Evolutionary conservation across 768 basidiomycete species (phyloP), one percentile per base, ranked within the genome.

Genomic region (Suillus variegatus): DNA sequence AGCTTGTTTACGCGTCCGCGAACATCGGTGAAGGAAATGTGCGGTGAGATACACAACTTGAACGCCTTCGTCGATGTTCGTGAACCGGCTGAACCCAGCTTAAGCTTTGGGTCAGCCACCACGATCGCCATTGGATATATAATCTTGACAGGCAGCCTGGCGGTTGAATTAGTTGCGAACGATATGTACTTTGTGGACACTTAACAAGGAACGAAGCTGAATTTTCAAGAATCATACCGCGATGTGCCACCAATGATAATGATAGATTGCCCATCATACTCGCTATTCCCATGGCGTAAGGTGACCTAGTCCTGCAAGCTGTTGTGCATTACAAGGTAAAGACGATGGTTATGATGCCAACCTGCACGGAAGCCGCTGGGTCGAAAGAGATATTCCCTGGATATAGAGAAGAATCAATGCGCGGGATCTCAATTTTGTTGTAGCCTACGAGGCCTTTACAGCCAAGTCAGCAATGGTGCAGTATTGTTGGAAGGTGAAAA

Each of bases 141-240:
- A 44, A 20, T 44, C 43, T 44, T 44, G 3, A 44, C 4, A 20
- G 20, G 18, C 44, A 44, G 9, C 20, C 8, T 44, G 18, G 8
- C 2, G 18, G 44, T 44, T 20, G 20, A 32, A 32, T 32, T 32
- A 32, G 32, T 32, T 32, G 32, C 32, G 32, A 32, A 32, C 32
- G 32, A 32, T 32, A 6, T 32, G 32, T 32, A 40, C 66, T 81
- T 78, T 75, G 75, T 35, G 71, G 76, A 57, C 77, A 80, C 2
- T 76, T 75, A 6, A 77, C 77, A 77, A 66, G 28, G 46, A 69
- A 7, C 74, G 71, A 13, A 79, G 71, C 67, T 78, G 79, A 51
- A 79, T 75, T 16, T 66, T 76, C 74, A 63, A 67, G 13, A 44
- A 80, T 79, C 78, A 22, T 67, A 75, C 68, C 81, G 79, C n/a